Percentiles rank a stretch among this genome's conserved stretches.
phyloP scores from a whole-genome alignment of 1,284 basidiomycete species.

The Rhodotorula sp. region DNA sequence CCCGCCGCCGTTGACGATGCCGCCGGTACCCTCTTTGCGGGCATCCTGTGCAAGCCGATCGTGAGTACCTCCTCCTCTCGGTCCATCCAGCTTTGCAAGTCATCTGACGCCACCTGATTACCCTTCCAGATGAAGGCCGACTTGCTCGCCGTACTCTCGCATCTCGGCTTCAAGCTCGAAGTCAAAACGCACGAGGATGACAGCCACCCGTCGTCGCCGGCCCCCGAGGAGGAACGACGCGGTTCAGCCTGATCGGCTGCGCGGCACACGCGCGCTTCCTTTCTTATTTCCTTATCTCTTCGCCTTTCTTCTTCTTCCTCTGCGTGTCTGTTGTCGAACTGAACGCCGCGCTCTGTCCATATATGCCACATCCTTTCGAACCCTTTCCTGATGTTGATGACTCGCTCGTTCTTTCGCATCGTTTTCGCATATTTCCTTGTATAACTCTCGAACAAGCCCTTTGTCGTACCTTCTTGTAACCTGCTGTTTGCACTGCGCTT shows the following conservation, averaged over 20 bases:
- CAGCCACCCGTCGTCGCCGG: neutral
- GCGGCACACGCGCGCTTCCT: neutral
- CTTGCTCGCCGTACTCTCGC: conserved; percentile 26
- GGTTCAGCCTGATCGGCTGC: conserved; percentile 7
- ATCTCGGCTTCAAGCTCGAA: conserved; percentile 36
- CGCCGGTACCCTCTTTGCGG: conserved; percentile 75
- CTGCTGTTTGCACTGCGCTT: too few relatives aligned
- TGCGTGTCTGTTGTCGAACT: neutral
- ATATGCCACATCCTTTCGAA: too few relatives aligned
- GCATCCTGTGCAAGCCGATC: conserved; percentile 60
- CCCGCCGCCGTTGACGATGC: conserved; percentile 43
- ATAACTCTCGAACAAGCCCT: neutral
- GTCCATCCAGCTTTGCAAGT: fast-evolving
- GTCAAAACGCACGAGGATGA: conserved; percentile 17
- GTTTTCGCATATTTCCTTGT: conserved; percentile 3
- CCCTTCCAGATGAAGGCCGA: conserved; percentile 32
- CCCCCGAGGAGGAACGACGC: neutral
- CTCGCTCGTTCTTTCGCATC: neutral
- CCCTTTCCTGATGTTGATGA: conserved; percentile 2
- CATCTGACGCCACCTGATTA: neutral
- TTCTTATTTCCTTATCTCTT: neutral
- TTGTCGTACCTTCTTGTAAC: too few relatives aligned
- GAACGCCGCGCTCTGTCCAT: too few relatives aligned
- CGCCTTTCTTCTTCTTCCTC: neutral
- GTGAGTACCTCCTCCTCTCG: neutral